Conservation (phyloP, 2,329 filamentous ascomycete genomes). For the Paecilomyces niveus region DNA sequence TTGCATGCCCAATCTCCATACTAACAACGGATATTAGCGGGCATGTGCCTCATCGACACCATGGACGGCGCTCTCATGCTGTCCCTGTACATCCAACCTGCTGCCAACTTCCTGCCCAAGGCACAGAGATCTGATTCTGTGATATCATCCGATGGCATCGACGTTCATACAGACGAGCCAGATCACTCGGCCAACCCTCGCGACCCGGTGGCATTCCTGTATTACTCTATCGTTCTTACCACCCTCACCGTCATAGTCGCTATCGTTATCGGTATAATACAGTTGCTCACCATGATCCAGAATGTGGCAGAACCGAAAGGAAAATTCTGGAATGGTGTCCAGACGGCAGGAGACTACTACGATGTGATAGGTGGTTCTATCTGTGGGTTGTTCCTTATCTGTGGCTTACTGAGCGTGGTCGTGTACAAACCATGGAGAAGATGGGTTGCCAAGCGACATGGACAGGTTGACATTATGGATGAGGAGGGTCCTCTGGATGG, state of each 20-base stretch:
- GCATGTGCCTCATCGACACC: slow-evolving; percentile 93
- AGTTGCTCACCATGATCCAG: slow-evolving; percentile 70
- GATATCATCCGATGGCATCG: neutral
- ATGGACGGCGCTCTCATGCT: slow-evolving; percentile 93
- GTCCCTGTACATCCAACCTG: slow-evolving; percentile 67
- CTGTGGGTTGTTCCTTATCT: slow-evolving; percentile 74
- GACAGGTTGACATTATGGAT: slow-evolving; percentile 5
- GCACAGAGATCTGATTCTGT: neutral
- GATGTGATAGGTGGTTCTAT: slow-evolving; percentile 82
- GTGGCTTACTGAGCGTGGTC: slow-evolving; percentile 65
- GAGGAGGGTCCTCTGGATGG: slow-evolving; percentile 18
- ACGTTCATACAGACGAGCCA: neutral
- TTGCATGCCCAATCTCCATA: neutral
- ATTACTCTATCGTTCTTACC: slow-evolving; percentile 86
- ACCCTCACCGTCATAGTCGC: slow-evolving; percentile 77
- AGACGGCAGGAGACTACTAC: slow-evolving; percentile 68
- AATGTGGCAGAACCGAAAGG: slow-evolving; percentile 69
- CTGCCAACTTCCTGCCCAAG: slow-evolving; percentile 30
- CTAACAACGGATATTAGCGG: slow-evolving; percentile 45
- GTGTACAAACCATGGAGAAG: slow-evolving; percentile 74
- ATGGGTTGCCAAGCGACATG: slow-evolving; percentile 41
- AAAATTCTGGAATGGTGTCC: slow-evolving; percentile 85
- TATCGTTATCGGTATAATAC: slow-evolving; percentile 76
- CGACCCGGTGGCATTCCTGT: slow-evolving; percentile 82
- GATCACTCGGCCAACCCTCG: slow-evolving; percentile 54